Conservation (phyloP, 2,329 filamentous ascomycete species). For the Camptophora hylomeconis region DNA sequence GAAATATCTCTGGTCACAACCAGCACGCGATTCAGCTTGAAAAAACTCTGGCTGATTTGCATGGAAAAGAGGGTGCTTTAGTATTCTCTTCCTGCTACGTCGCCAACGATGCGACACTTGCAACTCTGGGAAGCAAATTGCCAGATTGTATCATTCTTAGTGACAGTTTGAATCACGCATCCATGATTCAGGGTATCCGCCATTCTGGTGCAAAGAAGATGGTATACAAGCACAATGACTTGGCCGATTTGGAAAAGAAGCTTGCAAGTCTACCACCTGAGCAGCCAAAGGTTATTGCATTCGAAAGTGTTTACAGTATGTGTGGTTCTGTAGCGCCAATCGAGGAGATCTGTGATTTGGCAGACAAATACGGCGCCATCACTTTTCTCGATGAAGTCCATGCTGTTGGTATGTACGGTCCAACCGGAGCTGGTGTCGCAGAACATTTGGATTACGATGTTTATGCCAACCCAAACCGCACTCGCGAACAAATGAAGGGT, state of each 20-base stretch:
- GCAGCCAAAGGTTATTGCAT: slow-evolving; percentile 93
- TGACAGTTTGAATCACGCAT: slow-evolving; percentile 93
- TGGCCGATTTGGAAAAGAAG: slow-evolving; percentile 86
- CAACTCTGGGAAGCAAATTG: slow-evolving; percentile 91
- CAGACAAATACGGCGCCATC: slow-evolving; percentile 93
- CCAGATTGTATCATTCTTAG: slow-evolving; percentile 96
- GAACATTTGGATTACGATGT: slow-evolving; percentile 93
- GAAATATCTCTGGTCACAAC: slow-evolving; percentile 98
- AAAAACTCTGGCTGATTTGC: slow-evolving; percentile 67
- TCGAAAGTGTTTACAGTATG: slow-evolving; percentile 99
- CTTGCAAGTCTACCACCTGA: slow-evolving; percentile 73
- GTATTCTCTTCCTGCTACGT: slow-evolving; percentile 98
- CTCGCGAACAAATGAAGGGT: slow-evolving; percentile 42
- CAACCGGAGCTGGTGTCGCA: slow-evolving; percentile 85
- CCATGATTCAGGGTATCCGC: slow-evolving; percentile 98
- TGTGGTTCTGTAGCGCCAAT: slow-evolving; percentile 95
- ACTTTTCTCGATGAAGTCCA: slow-evolving; percentile 98
- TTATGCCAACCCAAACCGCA: slow-evolving; percentile 55
- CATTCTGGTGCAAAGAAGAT: slow-evolving; percentile 95
- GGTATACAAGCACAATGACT: slow-evolving; percentile 96
- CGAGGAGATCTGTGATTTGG: slow-evolving; percentile 86
- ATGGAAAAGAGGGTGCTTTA: slow-evolving; percentile 80
- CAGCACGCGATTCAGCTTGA: slow-evolving; percentile 82
- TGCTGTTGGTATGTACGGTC: slow-evolving; percentile 97
- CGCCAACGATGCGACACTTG: slow-evolving; percentile 91